phyloP scores from a whole-genome alignment of 2,329 filamentous ascomycete species.

The Trichoderma lentiforme region DNA sequence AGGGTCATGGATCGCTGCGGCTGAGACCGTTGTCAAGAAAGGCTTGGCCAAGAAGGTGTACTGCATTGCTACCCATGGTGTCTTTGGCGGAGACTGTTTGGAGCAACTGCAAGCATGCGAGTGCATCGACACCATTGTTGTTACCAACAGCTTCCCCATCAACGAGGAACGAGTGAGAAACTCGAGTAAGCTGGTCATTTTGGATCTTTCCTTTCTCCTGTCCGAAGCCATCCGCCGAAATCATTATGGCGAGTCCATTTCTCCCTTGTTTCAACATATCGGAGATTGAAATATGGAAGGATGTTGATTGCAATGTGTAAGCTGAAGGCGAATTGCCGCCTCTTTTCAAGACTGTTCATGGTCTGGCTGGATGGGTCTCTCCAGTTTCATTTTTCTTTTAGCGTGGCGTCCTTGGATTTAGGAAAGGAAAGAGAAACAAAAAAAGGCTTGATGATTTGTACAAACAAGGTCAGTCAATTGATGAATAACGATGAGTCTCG shows the following conservation, averaged over 20 bases:
- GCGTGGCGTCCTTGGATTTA: slow-evolving; percentile 35
- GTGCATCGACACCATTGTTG: slow-evolving; percentile 89
- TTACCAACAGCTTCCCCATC: slow-evolving; percentile 97
- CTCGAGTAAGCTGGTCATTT: slow-evolving; percentile 78
- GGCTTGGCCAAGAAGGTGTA: slow-evolving; percentile 91
- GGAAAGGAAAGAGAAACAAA: slow-evolving; percentile 3
- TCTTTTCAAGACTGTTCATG: neutral
- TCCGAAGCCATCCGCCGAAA: slow-evolving; percentile 93
- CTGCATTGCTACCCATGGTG: slow-evolving; percentile 93
- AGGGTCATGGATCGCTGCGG: slow-evolving; percentile 93
- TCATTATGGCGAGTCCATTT: slow-evolving; percentile 88
- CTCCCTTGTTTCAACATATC: slow-evolving; percentile 65
- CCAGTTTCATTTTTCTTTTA: slow-evolving; percentile 25
- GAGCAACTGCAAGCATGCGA: slow-evolving; percentile 88
- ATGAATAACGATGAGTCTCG: slow-evolving; percentile 6
- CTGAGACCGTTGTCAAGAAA: slow-evolving; percentile 92
- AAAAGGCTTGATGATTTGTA: neutral
- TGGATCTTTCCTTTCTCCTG: slow-evolving; percentile 84
- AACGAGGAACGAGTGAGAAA: slow-evolving; percentile 66
- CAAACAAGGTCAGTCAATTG: slow-evolving; percentile 26
- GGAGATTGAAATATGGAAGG: slow-evolving; percentile 41
- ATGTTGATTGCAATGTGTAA: neutral
- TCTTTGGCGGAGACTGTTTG: slow-evolving; percentile 87
- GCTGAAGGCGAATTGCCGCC: neutral
- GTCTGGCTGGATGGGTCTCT: slow-evolving; percentile 3